phyloP scores from a whole-genome alignment of 257 asterid genomes.

The Solanum dulcamara region DNA sequence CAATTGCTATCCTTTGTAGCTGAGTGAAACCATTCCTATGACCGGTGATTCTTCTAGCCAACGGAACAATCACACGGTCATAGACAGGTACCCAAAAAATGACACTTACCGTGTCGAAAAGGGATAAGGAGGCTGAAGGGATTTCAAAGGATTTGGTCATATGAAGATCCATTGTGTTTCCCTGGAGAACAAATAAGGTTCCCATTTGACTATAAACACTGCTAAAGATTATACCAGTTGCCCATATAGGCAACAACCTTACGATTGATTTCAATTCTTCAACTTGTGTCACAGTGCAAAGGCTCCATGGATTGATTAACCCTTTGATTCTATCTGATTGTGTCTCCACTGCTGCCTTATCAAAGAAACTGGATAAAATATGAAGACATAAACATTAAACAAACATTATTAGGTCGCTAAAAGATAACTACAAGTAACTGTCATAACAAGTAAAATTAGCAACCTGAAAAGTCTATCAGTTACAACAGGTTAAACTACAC shows the following conservation, averaged over 20 bases:
- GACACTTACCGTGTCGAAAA: conserved; percentile 54
- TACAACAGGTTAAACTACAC: too few relatives aligned
- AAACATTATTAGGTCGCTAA: neutral
- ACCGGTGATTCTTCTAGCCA: conserved; percentile 33
- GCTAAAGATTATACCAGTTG: conserved; percentile 55
- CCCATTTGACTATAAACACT: conserved; percentile 64
- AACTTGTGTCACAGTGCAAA: conserved; percentile 59
- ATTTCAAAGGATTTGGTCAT: conserved; percentile 32
- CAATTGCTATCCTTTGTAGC: conserved; percentile 54
- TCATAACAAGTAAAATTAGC: too few relatives aligned
- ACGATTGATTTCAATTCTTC: conserved; percentile 54
- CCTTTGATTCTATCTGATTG: conserved; percentile 29
- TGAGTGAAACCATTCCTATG: conserved; percentile 57
- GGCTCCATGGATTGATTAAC: conserved; percentile 31
- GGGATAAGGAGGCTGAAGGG: conserved; percentile 50
- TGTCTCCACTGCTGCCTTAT: conserved; percentile 58
- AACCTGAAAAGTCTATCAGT: too few relatives aligned
- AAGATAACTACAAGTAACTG: neutral
- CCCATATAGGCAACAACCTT: conserved; percentile 48
- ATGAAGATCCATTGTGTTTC: conserved; percentile 42
- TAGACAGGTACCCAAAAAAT: conserved; percentile 54
- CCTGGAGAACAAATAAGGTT: conserved; percentile 57
- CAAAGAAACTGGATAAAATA: conserved; percentile 37
- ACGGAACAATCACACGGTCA: conserved; percentile 41
- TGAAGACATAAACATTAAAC: neutral